Evolutionary conservation across 768 basidiomycete species (phyloP).

Genomic region (Lactifluus piperatus): DNA sequence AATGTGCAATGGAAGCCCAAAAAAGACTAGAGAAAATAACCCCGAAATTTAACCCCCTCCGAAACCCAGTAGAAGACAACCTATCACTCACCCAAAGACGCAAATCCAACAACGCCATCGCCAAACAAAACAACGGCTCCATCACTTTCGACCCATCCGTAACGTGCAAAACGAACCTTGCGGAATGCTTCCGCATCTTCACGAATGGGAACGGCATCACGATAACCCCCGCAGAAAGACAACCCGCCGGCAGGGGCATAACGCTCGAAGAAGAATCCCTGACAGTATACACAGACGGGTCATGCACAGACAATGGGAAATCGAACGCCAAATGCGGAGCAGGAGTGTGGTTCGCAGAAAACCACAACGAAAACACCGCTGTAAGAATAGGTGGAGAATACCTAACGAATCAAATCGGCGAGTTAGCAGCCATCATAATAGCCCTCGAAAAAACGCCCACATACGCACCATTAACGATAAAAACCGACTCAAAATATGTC

Average conservation of each 20-base stretch:
- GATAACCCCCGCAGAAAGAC: neutral
- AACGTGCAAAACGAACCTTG: neutral
- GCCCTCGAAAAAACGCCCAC: no score
- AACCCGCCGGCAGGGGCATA: no score
- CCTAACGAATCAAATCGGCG: no score
- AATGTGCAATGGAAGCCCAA: neutral
- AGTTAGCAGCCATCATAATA: no score
- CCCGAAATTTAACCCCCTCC: neutral
- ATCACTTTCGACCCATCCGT: neutral
- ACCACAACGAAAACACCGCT: no score
- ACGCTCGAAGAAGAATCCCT: no score
- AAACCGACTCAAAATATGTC: no score
- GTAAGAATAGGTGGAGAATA: no score
- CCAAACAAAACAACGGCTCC: neutral
- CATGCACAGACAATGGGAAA: neutral
- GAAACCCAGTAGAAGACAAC: neutral
- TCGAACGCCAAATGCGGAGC: neutral
- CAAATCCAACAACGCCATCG: neutral
- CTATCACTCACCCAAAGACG: neutral
- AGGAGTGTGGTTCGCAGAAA: neutral
- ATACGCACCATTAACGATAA: no score
- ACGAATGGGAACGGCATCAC: fast-evolving
- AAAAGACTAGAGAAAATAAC: neutral
- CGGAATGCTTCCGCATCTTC: neutral
- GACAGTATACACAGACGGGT: neutral